A percentile compares a stretch with the other conserved stretches of the same genome.
Evolutionary conservation across 2,329 filamentous ascomycete genomes (phyloP).

Genomic region (Karstenula rhodostoma): DNA sequence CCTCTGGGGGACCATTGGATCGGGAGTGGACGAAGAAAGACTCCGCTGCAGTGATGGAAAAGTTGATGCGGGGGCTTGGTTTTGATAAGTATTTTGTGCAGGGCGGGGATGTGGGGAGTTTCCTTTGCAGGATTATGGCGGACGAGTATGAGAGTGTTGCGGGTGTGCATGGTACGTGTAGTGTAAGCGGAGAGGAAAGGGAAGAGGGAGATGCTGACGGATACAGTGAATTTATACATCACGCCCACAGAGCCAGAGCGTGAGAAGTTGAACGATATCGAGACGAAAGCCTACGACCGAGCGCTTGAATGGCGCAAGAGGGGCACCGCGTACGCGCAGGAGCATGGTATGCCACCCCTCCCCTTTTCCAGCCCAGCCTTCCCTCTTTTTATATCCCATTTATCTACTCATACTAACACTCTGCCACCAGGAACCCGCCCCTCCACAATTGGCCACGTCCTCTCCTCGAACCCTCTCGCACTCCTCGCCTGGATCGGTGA

Average conservation of each 20-base stretch:
- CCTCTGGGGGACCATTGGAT: constrained; percentile 56
- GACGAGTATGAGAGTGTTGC: constrained; percentile 57
- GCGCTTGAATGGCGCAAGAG: constrained; percentile 45
- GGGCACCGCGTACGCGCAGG: constrained; percentile 60
- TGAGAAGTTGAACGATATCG: constrained; percentile 24
- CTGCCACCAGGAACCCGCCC: constrained; percentile 39
- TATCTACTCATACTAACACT: too few species aligned
- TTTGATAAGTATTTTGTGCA: constrained; percentile 65
- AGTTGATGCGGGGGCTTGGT: constrained; percentile 64
- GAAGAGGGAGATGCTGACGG: neutral
- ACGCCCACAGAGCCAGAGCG: constrained; percentile 23
- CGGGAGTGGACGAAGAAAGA: constrained; percentile 54
- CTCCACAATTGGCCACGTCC: constrained; percentile 63
- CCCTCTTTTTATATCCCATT: neutral
- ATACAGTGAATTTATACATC: constrained; percentile 38
- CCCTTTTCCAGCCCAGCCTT: neutral
- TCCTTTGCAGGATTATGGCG: constrained; percentile 53
- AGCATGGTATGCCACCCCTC: constrained; percentile 58
- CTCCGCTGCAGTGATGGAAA: constrained; percentile 57
- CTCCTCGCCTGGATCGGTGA: constrained; percentile 68
- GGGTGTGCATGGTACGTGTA: constrained; percentile 44
- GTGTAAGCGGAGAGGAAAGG: neutral
- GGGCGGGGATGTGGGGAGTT: constrained; percentile 65
- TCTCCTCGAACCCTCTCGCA: constrained; percentile 64
- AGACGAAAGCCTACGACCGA: constrained; percentile 26